These are phyloP conservation scores for Oryza rufipogon DNA, from an alignment of 176 grass and related monocot genomes.

Conservation along the genomic window DNA sequence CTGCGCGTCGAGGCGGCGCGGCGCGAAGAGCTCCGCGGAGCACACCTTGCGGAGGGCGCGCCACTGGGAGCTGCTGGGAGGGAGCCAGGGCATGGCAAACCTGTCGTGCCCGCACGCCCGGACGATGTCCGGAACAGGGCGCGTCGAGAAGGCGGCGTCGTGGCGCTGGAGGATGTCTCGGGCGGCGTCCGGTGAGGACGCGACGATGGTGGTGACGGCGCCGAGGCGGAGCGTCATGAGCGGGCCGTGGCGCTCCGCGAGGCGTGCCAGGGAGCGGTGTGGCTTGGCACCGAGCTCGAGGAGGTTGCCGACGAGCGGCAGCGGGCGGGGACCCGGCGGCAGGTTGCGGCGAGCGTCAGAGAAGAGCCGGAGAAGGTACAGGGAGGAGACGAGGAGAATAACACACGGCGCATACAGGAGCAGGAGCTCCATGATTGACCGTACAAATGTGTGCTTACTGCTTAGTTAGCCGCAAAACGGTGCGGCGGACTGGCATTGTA, in stretches of 20 bases:
- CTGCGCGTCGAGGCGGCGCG: conserved; percentile 34
- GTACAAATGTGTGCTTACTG: not conserved
- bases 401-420: not conserved
- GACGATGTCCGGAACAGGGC: conserved; percentile 32
- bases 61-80: conserved; percentile 18
- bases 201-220: conserved; percentile 25
- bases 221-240: conserved; percentile 37
- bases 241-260: not conserved
- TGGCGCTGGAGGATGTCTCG: conserved; percentile 46
- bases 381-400: not conserved
- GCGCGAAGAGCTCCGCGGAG: conserved; percentile 51
- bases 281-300: not conserved
- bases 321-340: not conserved
- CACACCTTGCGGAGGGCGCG: conserved; percentile 40
- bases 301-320: conserved; percentile 32
- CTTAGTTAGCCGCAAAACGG: not conserved
- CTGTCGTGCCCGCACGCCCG: not conserved
- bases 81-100: conserved; percentile 6
- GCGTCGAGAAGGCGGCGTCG: conserved; percentile 10
- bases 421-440: not conserved
- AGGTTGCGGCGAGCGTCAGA: not conserved
- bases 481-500: not conserved
- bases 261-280: conserved; percentile 16
- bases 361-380: not conserved
- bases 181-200: conserved; percentile 44